Conservation (phyloP, 306 rosid genomes). For the Rosa multiflora region DNA sequence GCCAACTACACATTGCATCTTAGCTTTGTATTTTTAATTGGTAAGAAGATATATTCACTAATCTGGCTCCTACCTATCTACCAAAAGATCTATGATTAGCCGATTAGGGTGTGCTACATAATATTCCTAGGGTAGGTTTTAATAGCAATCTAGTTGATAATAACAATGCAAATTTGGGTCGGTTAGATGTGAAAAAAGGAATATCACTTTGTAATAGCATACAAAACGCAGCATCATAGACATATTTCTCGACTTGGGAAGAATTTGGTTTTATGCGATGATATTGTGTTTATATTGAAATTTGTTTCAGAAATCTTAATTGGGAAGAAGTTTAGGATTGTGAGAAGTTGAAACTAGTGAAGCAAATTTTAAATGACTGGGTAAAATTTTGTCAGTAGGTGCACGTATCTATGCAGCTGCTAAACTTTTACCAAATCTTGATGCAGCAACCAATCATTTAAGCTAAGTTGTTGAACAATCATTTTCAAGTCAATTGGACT, state of each 20-base stretch:
- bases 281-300: not conserved
- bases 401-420: not conserved
- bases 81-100: not conserved
- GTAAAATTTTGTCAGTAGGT: not conserved
- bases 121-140: slow-evolving; percentile 11
- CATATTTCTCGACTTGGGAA: not conserved
- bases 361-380: not conserved
- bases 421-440: slow-evolving; percentile 2
- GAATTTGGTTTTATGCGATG: not conserved
- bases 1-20: not conserved
- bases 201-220: not conserved
- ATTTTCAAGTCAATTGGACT: slow-evolving; percentile 1
- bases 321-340: not conserved
- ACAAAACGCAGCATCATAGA: not conserved
- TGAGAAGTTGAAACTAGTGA: not conserved
- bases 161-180: not conserved
- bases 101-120: not conserved
- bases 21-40: not conserved
- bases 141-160: slow-evolving; percentile 1
- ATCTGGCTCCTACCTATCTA: not conserved
- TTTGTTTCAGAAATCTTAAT: not conserved
- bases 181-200: not conserved
- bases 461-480: not conserved
- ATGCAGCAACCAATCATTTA: not conserved
- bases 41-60: not conserved